phyloP scores from a whole-genome alignment of 1,284 basidiomycete genomes.

The Inonotus hispidus region DNA sequence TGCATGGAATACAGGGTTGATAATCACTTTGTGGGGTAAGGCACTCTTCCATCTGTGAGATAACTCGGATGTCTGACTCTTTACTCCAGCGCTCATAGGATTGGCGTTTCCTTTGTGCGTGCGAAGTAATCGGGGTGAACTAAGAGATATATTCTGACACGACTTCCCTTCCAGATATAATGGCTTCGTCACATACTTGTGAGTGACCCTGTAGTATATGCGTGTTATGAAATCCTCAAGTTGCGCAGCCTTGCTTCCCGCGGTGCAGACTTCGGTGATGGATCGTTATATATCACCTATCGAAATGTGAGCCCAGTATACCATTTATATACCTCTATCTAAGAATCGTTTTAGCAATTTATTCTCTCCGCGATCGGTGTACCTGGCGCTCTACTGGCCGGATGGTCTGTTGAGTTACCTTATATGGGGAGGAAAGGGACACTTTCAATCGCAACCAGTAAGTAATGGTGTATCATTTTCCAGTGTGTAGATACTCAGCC shows the following conservation, averaged over 20 bases:
- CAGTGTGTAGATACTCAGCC: background rate
- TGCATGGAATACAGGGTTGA: conserved; percentile 16
- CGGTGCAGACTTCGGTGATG: conserved; percentile 59
- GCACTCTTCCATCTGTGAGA: background rate
- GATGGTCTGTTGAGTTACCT: conserved; percentile 55
- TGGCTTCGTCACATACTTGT: conserved; percentile 61
- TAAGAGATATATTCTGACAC: background rate
- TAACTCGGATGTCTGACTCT: conserved; percentile 46
- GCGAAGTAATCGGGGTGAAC: background rate
- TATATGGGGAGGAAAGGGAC: conserved; percentile 58
- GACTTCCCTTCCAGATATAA: conserved; percentile 39
- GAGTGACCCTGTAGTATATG: conserved; percentile 23
- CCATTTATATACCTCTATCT: conserved; percentile 1
- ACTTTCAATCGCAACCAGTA: conserved; percentile 52
- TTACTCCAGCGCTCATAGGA: conserved; percentile 55
- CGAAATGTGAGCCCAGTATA: conserved; percentile 47
- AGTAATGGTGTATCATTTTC: conserved; percentile 15
- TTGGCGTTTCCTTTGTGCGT: conserved; percentile 66
- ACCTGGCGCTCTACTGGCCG: conserved; percentile 59
- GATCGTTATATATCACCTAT: conserved; percentile 58
- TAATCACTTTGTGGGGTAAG: conserved; percentile 18
- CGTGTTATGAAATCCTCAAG: background rate
- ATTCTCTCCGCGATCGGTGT: conserved; percentile 65
- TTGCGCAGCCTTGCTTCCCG: conserved; percentile 44
- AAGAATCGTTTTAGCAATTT: conserved; percentile 40